Conservation (phyloP, 495 filamentous ascomycete genomes). For the Penicillium tannophilum region DNA sequence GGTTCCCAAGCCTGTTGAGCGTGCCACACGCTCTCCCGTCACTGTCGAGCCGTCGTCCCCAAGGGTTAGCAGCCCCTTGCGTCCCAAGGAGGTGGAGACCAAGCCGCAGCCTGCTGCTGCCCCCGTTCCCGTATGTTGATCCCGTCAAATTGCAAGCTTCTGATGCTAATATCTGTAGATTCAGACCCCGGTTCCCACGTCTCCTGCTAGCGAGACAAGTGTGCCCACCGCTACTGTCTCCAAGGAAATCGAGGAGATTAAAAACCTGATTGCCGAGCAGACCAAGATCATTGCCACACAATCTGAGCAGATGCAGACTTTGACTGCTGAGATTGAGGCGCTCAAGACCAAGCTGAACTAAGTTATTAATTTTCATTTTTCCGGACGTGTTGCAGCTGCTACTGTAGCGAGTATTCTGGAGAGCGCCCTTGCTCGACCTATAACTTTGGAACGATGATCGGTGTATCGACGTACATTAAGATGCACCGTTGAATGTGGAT, state of each 20-base stretch:
- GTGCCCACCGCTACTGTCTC: constrained; percentile 28
- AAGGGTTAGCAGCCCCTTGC: constrained; percentile 38
- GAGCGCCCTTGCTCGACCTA: not conserved
- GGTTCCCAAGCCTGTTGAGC: constrained; percentile 65
- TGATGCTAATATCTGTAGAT: constrained; percentile 26
- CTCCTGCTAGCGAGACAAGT: constrained; percentile 25
- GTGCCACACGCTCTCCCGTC: constrained; percentile 33
- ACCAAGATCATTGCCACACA: constrained; percentile 49
- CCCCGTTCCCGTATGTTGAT: not conserved
- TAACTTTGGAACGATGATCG: not conserved
- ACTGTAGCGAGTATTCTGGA: constrained; percentile 10
- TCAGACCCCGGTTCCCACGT: constrained; percentile 16
- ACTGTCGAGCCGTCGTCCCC: constrained; percentile 31
- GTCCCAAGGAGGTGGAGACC: constrained; percentile 35
- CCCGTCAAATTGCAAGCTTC: not conserved
- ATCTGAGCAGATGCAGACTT: constrained; percentile 45
- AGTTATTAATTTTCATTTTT: constrained; percentile 5
- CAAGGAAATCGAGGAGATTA: constrained; percentile 48
- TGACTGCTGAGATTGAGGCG: constrained; percentile 49
- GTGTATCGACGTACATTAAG: constrained; percentile 19
- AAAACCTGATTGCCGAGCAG: constrained; percentile 46
- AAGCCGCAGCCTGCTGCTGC: constrained; percentile 17
- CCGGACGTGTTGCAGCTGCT: constrained; percentile 7
- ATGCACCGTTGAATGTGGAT: constrained; percentile 27
- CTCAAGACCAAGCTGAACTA: constrained; percentile 48